A percentile compares a stretch with the other conserved stretches of the same genome.
Evolutionary conservation across 768 basidiomycete genomes (phyloP).

Genomic region (Russula abietina): DNA sequence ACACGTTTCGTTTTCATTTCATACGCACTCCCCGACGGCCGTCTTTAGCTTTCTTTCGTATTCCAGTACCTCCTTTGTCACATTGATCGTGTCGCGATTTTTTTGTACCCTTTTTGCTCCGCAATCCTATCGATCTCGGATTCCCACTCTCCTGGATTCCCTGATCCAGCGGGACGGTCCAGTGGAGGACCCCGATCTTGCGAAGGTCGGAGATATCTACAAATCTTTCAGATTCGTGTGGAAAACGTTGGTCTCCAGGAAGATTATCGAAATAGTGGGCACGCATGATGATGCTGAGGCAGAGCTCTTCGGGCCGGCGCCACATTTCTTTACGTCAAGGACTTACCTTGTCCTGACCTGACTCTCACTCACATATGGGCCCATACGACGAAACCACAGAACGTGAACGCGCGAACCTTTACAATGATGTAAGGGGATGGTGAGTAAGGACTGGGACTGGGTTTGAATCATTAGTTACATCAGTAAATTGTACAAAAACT

Average conservation of each 20-base stretch:
- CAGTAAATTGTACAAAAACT: no score
- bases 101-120: conserved; percentile 66
- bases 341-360: no score
- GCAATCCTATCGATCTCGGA: conserved; percentile 57
- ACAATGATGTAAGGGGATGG: no score
- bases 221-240: conserved; percentile 62
- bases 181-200: conserved; percentile 58
- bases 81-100: conserved; percentile 75
- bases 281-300: conserved; percentile 39
- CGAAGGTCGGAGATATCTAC: conserved; percentile 47
- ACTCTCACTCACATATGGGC: no score
- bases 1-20: not conserved
- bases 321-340: not conserved
- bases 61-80: conserved; percentile 73
- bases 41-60: conserved; percentile 78
- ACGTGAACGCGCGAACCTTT: no score
- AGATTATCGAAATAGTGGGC: conserved; percentile 72
- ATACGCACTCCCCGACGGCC: conserved; percentile 74
- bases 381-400: no score
- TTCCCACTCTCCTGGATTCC: conserved; percentile 42
- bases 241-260: conserved; percentile 74
- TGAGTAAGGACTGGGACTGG: no score
- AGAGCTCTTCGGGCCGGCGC: not conserved
- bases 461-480: no score
- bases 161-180: conserved; percentile 60